Percentiles rank a stretch among this genome's conserved stretches.
Evolutionary conservation across 768 basidiomycete genomes (phyloP).

Genomic region (Mycena rebaudengoi): DNA sequence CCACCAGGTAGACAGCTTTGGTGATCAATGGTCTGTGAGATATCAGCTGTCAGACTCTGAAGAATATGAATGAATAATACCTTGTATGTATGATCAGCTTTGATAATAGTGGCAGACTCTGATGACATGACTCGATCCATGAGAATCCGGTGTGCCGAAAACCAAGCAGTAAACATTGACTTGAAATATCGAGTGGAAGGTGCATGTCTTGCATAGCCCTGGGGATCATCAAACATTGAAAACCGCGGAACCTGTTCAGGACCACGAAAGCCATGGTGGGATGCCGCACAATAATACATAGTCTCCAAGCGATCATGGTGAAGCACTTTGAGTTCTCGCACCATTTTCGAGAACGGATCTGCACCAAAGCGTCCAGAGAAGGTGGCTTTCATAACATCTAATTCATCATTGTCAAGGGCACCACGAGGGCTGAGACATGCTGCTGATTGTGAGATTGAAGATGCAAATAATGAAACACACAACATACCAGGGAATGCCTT

Average conservation of each 20-base stretch:
- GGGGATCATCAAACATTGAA: slow-evolving; percentile 15
- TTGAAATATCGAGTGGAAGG: slow-evolving; percentile 24
- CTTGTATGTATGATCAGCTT: slow-evolving; percentile 29
- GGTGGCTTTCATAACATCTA: slow-evolving; percentile 23
- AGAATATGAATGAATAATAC: not conserved
- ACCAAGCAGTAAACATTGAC: slow-evolving; percentile 22
- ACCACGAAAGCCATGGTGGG: slow-evolving; percentile 13
- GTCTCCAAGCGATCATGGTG: slow-evolving; percentile 20
- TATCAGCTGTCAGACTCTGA: not conserved
- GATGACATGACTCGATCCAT: slow-evolving; percentile 25
- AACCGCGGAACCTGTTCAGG: slow-evolving; percentile 7
- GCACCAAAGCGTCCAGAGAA: slow-evolving; percentile 24
- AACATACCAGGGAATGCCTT: slow-evolving; percentile 24
- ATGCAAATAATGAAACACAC: not conserved
- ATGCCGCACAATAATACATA: slow-evolving; percentile 24
- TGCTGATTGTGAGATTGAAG: not conserved
- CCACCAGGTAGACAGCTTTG: slow-evolving; percentile 25
- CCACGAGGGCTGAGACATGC: slow-evolving; percentile 16
- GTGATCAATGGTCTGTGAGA: slow-evolving; percentile 20
- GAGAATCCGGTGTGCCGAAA: slow-evolving; percentile 14
- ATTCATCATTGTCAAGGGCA: slow-evolving; percentile 15
- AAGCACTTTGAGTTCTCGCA: slow-evolving; percentile 20
- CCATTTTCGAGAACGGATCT: slow-evolving; percentile 24
- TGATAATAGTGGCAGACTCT: slow-evolving; percentile 14
- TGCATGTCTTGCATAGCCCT: slow-evolving; percentile 20